Base-by-base conservation (phyloP, 306 rosid species). In the Medicago lupulina region DNA sequence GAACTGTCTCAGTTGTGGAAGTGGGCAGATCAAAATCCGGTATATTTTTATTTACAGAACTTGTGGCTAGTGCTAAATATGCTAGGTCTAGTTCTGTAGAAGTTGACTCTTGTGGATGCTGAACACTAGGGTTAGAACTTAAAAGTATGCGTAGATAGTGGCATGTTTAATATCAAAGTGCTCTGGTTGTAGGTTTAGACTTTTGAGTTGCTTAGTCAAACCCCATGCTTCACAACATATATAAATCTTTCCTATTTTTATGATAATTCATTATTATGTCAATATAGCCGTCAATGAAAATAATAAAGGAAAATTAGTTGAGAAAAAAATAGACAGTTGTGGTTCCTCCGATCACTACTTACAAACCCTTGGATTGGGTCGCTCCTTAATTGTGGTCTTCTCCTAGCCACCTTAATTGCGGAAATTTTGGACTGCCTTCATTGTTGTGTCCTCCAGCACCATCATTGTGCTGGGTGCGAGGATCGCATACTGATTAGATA, bases 21-120 rank as follows among this genome's bases (percentile, higher is more conserved):
- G 82, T 94, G 97, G 97, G 91, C 98, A 31, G 98, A 94, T 85
- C 98, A 94, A 86, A 94, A 94, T 86, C 97, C 90, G 85, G 98
- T 93, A 78, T 13, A 91, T 82, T 60, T 67, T 66, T 53, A 18
- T 62, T 70, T 38, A 10, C 69, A 19, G 28, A 62, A 16, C n/a
- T 18, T 66, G 47, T 14, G 41, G 31, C 53, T 63, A 16, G 21
- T 83, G 74, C 55, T 51, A 34, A 55, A 34, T 65, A 9, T 70
- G 72, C 34, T 47, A 65, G 74, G 63, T 14, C 49, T 58, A 36
- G 18, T 70, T 46, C 19, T 59, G 19, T 66, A 44, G 73, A 70
- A 66, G 66, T 57, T 31, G 9, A 15, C 47, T 46, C 21, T 74
- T 40, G 41, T 43, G 73, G 76, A 80, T 72, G 83, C 76, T 21